phyloP scores from a whole-genome alignment of 2,329 filamentous ascomycete genomes.

The Aspergillus sp. region DNA sequence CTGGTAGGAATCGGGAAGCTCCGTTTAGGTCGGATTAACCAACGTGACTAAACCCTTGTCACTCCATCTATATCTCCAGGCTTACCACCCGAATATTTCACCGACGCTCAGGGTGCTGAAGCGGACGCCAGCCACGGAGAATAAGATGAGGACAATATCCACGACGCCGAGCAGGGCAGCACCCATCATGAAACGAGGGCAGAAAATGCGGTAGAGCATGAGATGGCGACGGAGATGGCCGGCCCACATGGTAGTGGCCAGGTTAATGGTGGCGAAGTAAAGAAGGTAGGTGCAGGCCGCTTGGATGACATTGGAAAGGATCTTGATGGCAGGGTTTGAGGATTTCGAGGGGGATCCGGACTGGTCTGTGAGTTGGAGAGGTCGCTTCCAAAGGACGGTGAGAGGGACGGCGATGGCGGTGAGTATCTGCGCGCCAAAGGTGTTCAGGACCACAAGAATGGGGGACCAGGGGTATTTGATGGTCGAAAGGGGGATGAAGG shows the following conservation, averaged over 20 bases:
- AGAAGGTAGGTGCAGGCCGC: constrained; percentile 72
- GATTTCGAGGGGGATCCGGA: constrained; percentile 17
- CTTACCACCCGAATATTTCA: constrained; percentile 82
- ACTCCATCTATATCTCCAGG: neutral
- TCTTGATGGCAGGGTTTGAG: constrained; percentile 29
- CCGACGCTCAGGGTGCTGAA: constrained; percentile 75
- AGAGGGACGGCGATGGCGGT: constrained; percentile 78
- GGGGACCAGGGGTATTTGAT: constrained; percentile 90
- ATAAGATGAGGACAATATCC: constrained; percentile 69
- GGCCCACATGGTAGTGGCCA: constrained; percentile 88
- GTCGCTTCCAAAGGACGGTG: constrained; percentile 83
- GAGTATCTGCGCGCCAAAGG: constrained; percentile 84
- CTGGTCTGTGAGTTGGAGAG: constrained; percentile 65
- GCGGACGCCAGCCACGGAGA: constrained; percentile 72
- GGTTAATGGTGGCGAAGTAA: constrained; percentile 78
- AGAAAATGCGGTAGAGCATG: constrained; percentile 95
- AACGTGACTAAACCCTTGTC: too few relatives aligned
- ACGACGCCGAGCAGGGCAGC: constrained; percentile 70
- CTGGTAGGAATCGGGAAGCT: too few relatives aligned
- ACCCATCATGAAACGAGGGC: constrained; percentile 84
- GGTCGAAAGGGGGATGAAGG: constrained; percentile 81
- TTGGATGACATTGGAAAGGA: constrained; percentile 69
- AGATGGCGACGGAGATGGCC: constrained; percentile 84
- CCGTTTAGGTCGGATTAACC: too few relatives aligned
- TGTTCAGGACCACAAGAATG: constrained; percentile 77